Evolutionary conservation across 2,329 filamentous ascomycete species (phyloP).

Genomic region (Lasiodiplodia sp.): DNA sequence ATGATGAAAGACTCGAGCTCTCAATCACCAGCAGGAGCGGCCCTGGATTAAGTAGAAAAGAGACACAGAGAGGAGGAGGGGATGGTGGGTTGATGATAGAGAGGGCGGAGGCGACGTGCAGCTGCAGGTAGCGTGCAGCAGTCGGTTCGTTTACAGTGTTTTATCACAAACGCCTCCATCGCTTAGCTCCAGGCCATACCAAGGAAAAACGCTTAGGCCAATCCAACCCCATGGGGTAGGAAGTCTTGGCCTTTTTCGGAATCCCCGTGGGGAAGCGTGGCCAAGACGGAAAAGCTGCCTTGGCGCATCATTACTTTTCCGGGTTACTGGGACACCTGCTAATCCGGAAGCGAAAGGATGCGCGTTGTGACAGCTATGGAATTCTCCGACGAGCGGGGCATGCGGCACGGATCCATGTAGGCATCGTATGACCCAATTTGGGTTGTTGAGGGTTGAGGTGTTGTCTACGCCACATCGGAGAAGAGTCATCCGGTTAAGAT

Average conservation of each 20-base stretch:
- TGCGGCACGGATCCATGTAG: background rate
- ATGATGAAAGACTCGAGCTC: background rate
- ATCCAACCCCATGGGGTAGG: slow-evolving; percentile 16
- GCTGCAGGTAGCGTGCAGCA: slow-evolving; percentile 1
- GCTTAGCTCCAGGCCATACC: background rate
- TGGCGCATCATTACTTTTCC: slow-evolving; percentile 1
- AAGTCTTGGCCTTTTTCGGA: slow-evolving; percentile 8
- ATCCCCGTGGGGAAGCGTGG: slow-evolving; percentile 12
- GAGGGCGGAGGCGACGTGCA: background rate
- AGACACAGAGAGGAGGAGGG: background rate
- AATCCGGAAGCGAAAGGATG: background rate
- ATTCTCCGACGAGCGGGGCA: background rate
- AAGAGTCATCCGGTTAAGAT: background rate
- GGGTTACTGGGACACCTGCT: background rate
- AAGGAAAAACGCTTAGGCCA: background rate
- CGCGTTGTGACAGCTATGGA: background rate
- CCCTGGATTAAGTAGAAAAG: background rate
- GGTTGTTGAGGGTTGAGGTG: background rate
- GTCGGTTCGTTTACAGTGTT: slow-evolving; percentile 1
- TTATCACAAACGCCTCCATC: slow-evolving; percentile 12
- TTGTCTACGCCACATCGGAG: background rate
- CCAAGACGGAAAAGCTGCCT: slow-evolving; percentile 1
- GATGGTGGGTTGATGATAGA: background rate
- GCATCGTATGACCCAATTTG: background rate
- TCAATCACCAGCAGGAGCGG: background rate